Evolutionary conservation across 106 monocot species (phyloP), one percentile per base, ranked within the genome.

Genomic region (Triglochin maritima): DNA sequence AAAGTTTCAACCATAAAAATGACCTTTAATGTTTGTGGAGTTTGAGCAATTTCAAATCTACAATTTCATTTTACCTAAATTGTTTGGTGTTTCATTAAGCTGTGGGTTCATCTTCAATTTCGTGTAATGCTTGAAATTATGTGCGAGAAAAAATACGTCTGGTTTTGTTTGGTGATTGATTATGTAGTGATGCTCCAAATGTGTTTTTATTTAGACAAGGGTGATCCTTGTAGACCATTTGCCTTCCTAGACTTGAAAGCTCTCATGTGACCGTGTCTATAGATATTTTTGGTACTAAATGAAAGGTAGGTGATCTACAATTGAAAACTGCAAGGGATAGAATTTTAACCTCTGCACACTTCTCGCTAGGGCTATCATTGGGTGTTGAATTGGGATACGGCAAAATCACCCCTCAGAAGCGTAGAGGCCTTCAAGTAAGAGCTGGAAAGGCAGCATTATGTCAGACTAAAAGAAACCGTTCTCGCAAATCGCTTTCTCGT

Each of bases 401-500:
- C 56, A 57, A 44, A 45, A 47, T 70, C 5, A 59, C 46, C 9
- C 51, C 44, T 13, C 65, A 78, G 47, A 74, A 66, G 71, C 74
- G 77, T 7, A 71, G 83, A 5, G 71, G 79, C 5, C 75, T 91
- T 3, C 60, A 72, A 62, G 83, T 96, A 56, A 77, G 80, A 50
- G 94, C 93, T 3, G 90, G 82, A 17, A 95, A 84, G 78, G 68
- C 74, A 49, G 66, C 72, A 16, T 85, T 95, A 3, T 79, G 85
- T 75, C 29, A 78, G 90, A 95, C 95, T 0, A 90, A 95, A 67
- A 81, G 96, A 60, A 76, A 66, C 2, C 82, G 95, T 54, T 95
- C 95, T 48, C 78, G 90, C 15, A 96, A 96, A 58, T 96, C 90
- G 9, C 91, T 96, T 53, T 90, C 96, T 48, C 78, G 90, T 7